These are phyloP conservation scores for Kickxella alabastrina DNA, from an alignment of 192 early-diverging fungal species.

Conservation along the genomic window DNA sequence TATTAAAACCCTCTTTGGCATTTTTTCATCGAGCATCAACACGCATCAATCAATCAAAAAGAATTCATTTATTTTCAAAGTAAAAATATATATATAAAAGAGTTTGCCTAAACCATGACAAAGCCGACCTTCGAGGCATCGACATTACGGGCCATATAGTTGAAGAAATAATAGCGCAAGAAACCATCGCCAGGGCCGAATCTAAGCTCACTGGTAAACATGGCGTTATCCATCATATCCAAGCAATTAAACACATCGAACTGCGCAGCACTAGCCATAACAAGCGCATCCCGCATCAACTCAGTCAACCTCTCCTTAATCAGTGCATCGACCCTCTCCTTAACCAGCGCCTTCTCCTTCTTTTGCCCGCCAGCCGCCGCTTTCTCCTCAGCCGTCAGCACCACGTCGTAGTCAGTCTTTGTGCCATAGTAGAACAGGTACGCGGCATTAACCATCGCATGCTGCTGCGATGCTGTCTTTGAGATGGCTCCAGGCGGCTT, in stretches of 20 bases:
- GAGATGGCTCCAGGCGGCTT: not conserved
- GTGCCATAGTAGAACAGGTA: constrained; percentile 94
- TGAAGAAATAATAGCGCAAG: constrained; percentile 96
- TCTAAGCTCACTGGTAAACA: constrained; percentile 76
- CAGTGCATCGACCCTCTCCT: constrained; percentile 26
- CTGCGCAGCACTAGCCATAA: constrained; percentile 60
- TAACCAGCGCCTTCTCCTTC: constrained; percentile 39
- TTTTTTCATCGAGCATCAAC: too few species aligned
- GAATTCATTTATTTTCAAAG: too few species aligned
- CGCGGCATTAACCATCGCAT: constrained; percentile 75
- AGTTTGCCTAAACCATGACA: constrained; percentile 88
- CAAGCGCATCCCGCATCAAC: constrained; percentile 78
- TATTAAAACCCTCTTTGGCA: too few species aligned
- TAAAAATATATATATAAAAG: too few species aligned
- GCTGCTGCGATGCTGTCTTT: not conserved
- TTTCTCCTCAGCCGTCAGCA: constrained; percentile 35
- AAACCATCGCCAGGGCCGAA: constrained; percentile 93
- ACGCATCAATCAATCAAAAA: too few species aligned
- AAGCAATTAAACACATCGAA: constrained; percentile 97
- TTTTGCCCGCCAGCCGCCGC: constrained; percentile 38
- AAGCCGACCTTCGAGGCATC: constrained; percentile 71
- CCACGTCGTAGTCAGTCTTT: constrained; percentile 38
- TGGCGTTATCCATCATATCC: constrained; percentile 84
- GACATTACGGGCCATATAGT: constrained; percentile 79
- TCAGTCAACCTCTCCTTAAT: constrained; percentile 54